A percentile compares a stretch with the other conserved stretches of the same genome.
phyloP scores from a whole-genome alignment of 2,329 filamentous ascomycete species.

The Colletotrichum karsti region DNA sequence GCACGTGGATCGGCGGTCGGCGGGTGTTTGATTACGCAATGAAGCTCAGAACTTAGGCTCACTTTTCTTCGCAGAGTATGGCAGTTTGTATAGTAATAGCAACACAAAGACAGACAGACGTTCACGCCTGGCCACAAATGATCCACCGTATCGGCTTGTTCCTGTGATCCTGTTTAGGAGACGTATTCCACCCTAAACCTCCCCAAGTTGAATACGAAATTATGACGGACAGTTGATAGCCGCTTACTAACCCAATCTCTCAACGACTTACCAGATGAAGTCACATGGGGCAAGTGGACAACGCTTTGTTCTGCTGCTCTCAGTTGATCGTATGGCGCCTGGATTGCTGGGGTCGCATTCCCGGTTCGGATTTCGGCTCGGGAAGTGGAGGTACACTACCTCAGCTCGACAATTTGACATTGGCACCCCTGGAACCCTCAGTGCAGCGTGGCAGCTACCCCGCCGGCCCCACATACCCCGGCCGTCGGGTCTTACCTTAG shows the following conservation, averaged over 20 bases:
- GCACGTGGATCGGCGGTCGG: constrained; percentile 24
- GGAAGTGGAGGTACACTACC: constrained; percentile 1
- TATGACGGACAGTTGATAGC: background rate
- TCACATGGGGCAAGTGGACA: background rate
- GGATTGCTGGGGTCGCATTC: background rate
- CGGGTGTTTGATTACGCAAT: constrained; percentile 18
- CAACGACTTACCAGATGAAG: background rate
- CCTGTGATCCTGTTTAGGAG: too few relatives aligned
- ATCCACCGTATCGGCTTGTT: background rate
- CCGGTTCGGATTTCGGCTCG: constrained; percentile 16
- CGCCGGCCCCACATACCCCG: constrained; percentile 10
- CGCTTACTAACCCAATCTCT: background rate
- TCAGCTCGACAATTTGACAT: too few relatives aligned
- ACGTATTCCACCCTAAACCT: background rate
- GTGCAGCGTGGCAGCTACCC: too few relatives aligned
- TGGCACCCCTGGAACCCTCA: too few relatives aligned
- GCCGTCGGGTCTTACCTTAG: too few relatives aligned
- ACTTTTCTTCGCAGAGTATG: background rate
- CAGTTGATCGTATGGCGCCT: background rate
- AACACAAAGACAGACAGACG: background rate
- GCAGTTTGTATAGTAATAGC: background rate
- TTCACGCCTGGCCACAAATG: background rate
- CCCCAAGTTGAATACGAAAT: background rate
- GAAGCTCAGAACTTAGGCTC: background rate
- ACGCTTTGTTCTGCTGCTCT: background rate